Evolutionary conservation across 192 early-diverging fungal genomes (phyloP).

Genomic region (Phlyctochytrium arcticum): DNA sequence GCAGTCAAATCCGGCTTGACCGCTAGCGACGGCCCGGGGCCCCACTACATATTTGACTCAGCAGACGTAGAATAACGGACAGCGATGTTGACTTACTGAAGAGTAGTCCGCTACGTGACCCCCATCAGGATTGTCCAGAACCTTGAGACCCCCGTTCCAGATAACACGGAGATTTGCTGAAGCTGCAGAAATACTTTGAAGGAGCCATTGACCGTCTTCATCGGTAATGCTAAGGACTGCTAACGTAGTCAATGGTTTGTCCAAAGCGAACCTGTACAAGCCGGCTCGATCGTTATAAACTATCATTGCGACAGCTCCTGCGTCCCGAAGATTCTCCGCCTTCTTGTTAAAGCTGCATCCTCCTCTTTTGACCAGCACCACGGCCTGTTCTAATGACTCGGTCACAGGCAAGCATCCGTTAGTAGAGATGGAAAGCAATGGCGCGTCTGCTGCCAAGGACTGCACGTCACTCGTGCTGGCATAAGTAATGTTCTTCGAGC

Average conservation of each 20-base stretch:
- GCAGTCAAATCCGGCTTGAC: not conserved
- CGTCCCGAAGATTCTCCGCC: not conserved
- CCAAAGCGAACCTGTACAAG: not conserved
- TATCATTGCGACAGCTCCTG: not conserved
- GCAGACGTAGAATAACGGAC: not conserved
- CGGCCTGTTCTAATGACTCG: not conserved
- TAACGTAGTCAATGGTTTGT: not conserved
- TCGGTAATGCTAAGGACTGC: not conserved
- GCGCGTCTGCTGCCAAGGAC: not conserved
- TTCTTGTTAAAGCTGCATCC: not conserved
- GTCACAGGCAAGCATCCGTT: not conserved
- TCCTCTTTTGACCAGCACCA: not conserved
- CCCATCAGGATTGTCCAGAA: slow-evolving; percentile 1
- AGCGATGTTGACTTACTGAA: not conserved
- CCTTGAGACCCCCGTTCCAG: not conserved
- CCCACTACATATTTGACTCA: not conserved
- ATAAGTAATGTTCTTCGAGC: not conserved
- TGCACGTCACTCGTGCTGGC: not conserved
- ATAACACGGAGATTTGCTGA: not conserved
- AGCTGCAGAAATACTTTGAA: not conserved
- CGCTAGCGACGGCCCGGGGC: not conserved
- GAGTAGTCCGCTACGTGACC: not conserved
- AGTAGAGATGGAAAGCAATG: not conserved
- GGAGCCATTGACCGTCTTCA: not conserved
- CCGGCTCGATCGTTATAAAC: not conserved